These are phyloP conservation scores for Pulveroboletus sp. DNA, from an alignment of 768 basidiomycete genomes.

Conservation along the genomic window DNA sequence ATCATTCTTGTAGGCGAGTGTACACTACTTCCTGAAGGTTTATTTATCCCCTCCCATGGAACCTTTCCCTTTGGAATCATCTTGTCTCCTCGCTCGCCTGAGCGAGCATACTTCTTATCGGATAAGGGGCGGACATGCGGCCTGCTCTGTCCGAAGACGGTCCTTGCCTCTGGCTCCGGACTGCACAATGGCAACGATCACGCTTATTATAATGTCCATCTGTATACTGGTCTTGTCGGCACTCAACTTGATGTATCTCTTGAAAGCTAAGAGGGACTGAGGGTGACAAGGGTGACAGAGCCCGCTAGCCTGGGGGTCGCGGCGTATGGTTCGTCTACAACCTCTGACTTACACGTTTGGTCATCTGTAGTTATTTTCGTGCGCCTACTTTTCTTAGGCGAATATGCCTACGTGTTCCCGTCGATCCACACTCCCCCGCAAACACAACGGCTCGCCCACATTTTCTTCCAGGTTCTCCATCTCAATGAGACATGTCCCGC, in stretches of 20 bases:
- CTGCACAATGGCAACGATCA: constrained; percentile 46
- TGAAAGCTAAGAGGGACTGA: constrained; percentile 38
- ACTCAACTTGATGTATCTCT: no score
- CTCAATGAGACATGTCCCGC: constrained; percentile 34
- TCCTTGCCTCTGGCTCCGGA: constrained; percentile 43
- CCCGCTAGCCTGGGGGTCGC: no score
- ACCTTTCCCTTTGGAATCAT: constrained; percentile 53
- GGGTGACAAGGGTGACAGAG: constrained; percentile 34
- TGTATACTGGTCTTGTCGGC: constrained; percentile 35
- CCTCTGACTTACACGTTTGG: constrained; percentile 23
- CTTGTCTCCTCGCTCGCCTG: constrained; percentile 43
- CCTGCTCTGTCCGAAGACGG: constrained; percentile 14
- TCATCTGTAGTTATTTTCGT: neutral
- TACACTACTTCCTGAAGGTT: neutral
- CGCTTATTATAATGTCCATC: constrained; percentile 34
- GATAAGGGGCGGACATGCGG: no score
- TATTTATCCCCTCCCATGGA: constrained; percentile 20
- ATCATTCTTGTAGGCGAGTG: no score
- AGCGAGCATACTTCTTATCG: constrained; percentile 45
- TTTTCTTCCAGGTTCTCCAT: constrained; percentile 63
- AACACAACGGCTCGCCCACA: constrained; percentile 57
- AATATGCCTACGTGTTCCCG: constrained; percentile 11
- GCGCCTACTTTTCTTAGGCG: no score
- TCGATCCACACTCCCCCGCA: constrained; percentile 65
- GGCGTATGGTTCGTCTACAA: constrained; percentile 55